Conservation (phyloP, 164 flowering plant species). For the Pachysandra terminalis region DNA sequence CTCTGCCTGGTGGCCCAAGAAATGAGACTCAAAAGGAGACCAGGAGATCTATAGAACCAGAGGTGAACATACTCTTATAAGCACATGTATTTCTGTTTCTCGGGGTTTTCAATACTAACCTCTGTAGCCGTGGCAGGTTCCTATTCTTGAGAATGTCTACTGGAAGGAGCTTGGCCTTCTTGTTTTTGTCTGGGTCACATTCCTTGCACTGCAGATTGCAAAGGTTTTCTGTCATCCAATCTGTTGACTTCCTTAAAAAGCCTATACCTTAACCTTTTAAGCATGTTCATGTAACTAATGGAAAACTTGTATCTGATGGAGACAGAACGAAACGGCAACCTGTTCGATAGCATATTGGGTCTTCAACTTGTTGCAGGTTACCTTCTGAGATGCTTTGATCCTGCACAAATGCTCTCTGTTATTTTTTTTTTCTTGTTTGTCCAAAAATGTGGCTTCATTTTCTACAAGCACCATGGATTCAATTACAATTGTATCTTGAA, state of each 20-base stretch:
- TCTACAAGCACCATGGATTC: neutral
- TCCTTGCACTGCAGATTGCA: conserved; percentile 70
- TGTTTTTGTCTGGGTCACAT: conserved; percentile 78
- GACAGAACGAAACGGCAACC: conserved; percentile 59
- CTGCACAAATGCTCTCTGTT: neutral
- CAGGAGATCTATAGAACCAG: conserved; percentile 27
- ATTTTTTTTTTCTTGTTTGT: neutral
- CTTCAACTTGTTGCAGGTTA: conserved; percentile 82
- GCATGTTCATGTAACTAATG: conserved; percentile 4
- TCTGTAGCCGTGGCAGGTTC: conserved; percentile 41
- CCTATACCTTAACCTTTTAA: neutral
- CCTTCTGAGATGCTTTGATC: neutral
- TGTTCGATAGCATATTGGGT: conserved; percentile 82
- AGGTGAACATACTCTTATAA: conserved; percentile 35
- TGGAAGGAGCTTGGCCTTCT: conserved; percentile 97
- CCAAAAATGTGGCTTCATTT: too few relatives aligned
- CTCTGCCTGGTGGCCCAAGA: conserved; percentile 71
- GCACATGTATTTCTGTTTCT: neutral
- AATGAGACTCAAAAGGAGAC: conserved; percentile 24
- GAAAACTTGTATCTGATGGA: conserved; percentile 17
- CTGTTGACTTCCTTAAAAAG: neutral
- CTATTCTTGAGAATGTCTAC: conserved; percentile 66
- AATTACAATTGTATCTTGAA: too few relatives aligned
- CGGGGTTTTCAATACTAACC: conserved; percentile 8
- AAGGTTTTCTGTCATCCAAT: conserved; percentile 48